These are phyloP conservation scores for Cylindrodendrum hubeiense DNA, from an alignment of 2,329 filamentous ascomycete species.

Conservation along the genomic window DNA sequence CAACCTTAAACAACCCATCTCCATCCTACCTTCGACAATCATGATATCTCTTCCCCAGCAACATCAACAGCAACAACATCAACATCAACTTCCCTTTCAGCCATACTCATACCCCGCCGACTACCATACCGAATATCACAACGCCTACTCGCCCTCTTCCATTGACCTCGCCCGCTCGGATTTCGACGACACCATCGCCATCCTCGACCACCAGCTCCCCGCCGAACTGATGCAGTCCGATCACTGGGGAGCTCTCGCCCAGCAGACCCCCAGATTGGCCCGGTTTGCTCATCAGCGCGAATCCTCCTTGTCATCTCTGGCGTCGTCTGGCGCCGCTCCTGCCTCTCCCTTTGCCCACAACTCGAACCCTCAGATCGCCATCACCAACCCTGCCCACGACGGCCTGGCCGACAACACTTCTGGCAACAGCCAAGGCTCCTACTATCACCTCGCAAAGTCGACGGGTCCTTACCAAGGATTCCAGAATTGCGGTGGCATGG, in stretches of 20 bases:
- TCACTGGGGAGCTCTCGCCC: constrained; percentile 53
- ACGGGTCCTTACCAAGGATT: constrained; percentile 59
- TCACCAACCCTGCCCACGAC: constrained; percentile 63
- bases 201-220: constrained; percentile 40
- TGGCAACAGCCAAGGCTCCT: constrained; percentile 47
- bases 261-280: constrained; percentile 53
- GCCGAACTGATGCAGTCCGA: constrained; percentile 57
- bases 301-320: constrained; percentile 71
- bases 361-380: constrained; percentile 69
- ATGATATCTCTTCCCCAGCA: constrained; percentile 48
- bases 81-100: constrained; percentile 37
- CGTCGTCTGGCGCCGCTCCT: constrained; percentile 69
- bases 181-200: constrained; percentile 43
- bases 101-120: constrained; percentile 35
- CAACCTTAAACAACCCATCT: constrained; percentile 38
- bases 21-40: constrained; percentile 36
- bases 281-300: constrained; percentile 68
- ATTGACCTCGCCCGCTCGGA: constrained; percentile 33
- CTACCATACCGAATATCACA: constrained; percentile 29
- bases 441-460: constrained; percentile 62
- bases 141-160: constrained; percentile 20
- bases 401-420: constrained; percentile 54
- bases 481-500: constrained; percentile 49
- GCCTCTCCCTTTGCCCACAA: constrained; percentile 68
- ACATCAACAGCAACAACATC: constrained; percentile 44